Percentiles rank a stretch among this genome's conserved stretches.
Evolutionary conservation across 345 rosid species (phyloP).

Genomic region (Clausena lansium): DNA sequence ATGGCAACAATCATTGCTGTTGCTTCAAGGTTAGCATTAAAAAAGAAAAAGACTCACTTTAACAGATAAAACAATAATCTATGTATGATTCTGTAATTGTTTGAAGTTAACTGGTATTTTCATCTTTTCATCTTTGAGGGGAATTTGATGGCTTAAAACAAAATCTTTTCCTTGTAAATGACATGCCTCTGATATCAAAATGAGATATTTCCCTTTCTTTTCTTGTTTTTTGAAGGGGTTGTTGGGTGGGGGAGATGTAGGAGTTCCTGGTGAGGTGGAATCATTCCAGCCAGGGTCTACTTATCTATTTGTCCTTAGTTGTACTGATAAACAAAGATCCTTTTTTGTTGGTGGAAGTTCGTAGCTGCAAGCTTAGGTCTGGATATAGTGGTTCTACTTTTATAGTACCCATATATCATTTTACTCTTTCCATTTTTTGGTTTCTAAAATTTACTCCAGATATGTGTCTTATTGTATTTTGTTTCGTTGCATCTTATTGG

Average conservation of each 20-base stretch:
- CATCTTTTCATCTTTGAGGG: neutral
- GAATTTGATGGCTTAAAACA: neutral
- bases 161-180: neutral
- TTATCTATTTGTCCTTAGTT: neutral
- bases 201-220: neutral
- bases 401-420: slow-evolving; percentile 6
- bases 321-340: neutral
- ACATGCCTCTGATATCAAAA: neutral
- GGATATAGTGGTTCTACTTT: neutral
- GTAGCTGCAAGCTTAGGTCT: neutral
- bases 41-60: neutral
- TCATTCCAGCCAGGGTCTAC: neutral
- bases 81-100: neutral
- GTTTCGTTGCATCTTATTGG: slow-evolving; percentile 29
- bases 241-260: neutral
- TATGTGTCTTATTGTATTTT: slow-evolving; percentile 14
- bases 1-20: neutral
- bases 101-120: neutral
- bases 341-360: neutral
- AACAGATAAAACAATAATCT: neutral
- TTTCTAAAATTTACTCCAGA: neutral
- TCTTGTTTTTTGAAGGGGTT: neutral
- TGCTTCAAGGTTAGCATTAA: neutral
- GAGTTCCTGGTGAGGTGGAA: neutral
- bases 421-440: neutral